Percentiles rank a stretch among this genome's conserved stretches.
Evolutionary conservation across 768 basidiomycete genomes (phyloP).

Genomic region (Rhizopogon rudus): DNA sequence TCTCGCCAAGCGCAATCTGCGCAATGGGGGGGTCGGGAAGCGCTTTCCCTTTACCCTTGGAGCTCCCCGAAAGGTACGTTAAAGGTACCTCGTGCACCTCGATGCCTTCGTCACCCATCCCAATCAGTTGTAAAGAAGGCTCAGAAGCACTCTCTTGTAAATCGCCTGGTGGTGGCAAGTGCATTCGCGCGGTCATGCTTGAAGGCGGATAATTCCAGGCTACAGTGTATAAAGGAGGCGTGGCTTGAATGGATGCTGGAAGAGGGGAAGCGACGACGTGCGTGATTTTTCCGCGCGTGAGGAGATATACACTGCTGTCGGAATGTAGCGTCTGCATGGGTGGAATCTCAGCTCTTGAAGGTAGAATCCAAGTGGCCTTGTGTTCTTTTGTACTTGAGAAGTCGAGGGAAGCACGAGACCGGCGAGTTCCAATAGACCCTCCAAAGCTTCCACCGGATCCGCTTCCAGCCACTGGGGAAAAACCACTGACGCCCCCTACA

Average conservation of each 20-base stretch:
- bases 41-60: constrained; percentile 41
- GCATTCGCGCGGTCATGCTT: constrained; percentile 49
- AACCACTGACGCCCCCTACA: constrained; percentile 4
- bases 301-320: constrained; percentile 46
- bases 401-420: constrained; percentile 42
- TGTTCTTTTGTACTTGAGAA: constrained; percentile 34
- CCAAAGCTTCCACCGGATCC: constrained; percentile 15
- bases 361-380: constrained; percentile 22
- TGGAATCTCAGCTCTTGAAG: constrained; percentile 20
- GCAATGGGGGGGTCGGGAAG: constrained; percentile 43
- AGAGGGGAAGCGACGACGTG: constrained; percentile 68
- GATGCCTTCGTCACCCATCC: constrained; percentile 64
- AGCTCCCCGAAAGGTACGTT: constrained; percentile 32
- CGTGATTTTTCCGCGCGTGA: constrained; percentile 66
- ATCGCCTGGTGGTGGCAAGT: constrained; percentile 23
- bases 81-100: constrained; percentile 70
- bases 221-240: constrained; percentile 49
- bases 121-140: constrained; percentile 63
- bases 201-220: constrained; percentile 58
- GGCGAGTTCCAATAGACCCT: constrained; percentile 22
- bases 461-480: constrained; percentile 12
- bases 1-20: constrained; percentile 62
- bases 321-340: constrained; percentile 14
- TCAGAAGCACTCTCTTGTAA: constrained; percentile 14
- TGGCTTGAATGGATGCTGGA: constrained; percentile 41